Conservation (phyloP, 805 yeast species). For the Myxozyma melibiosi region DNA sequence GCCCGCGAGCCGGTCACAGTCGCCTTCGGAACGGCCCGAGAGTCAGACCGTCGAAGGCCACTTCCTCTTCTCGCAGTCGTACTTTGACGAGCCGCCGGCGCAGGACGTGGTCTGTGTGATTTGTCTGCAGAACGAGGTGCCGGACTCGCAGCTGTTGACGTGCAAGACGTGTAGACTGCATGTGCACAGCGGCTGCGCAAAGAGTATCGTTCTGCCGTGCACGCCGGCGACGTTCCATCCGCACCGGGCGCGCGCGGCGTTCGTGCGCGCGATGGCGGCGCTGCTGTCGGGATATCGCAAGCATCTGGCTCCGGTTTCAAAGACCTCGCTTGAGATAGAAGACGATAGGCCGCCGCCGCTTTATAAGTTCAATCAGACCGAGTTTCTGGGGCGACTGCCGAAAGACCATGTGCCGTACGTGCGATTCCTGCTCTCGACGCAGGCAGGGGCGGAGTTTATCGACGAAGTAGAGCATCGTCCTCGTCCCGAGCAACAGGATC, state of each 20-base stretch:
- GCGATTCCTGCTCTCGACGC: slow-evolving; percentile 22
- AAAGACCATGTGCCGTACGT: slow-evolving; percentile 27
- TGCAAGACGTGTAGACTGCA: slow-evolving; percentile 13
- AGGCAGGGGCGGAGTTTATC: slow-evolving; percentile 32
- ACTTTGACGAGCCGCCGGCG: not conserved
- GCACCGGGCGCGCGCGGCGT: slow-evolving; percentile 23
- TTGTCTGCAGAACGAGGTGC: not conserved
- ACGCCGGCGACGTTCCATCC: slow-evolving; percentile 28
- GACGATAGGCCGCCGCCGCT: not conserved
- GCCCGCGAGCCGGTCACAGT: slow-evolving; percentile 5
- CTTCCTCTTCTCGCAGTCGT: slow-evolving; percentile 5
- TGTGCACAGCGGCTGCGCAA: slow-evolving; percentile 13
- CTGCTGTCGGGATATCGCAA: slow-evolving; percentile 22
- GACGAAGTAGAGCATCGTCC: slow-evolving; percentile 17
- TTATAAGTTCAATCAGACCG: slow-evolving; percentile 9
- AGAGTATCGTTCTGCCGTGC: slow-evolving; percentile 24
- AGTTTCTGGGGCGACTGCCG: slow-evolving; percentile 18
- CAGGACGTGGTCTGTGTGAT: slow-evolving; percentile 2
- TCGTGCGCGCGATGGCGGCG: slow-evolving; percentile 23
- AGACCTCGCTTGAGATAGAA: not conserved
- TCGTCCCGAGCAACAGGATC: not conserved
- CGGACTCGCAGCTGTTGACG: not conserved
- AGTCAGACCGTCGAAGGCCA: slow-evolving; percentile 22
- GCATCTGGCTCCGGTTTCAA: not conserved
- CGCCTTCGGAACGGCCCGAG: not conserved